These are phyloP conservation scores for Vicia faba DNA, from an alignment of 306 rosid species.

Conservation along the genomic window DNA sequence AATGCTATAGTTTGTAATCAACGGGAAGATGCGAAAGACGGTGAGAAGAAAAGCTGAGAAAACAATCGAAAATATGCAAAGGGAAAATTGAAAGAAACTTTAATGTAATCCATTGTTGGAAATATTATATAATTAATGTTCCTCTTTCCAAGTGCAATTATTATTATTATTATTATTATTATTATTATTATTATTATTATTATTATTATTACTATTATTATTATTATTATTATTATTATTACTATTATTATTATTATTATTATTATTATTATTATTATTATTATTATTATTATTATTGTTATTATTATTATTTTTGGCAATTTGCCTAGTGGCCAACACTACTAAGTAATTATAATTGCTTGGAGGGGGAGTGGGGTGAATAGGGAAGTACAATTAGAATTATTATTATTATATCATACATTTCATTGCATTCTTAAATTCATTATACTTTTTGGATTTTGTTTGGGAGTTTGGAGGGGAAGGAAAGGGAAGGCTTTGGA, in stretches of 20 bases:
- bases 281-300: not conserved
- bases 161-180: not conserved
- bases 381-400: not conserved
- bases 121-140: not conserved
- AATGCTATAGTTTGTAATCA: constrained; percentile 7
- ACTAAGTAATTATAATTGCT: too few species aligned
- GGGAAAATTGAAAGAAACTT: constrained; percentile 3
- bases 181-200: not conserved
- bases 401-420: not conserved
- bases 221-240: not conserved
- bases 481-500: too few species aligned
- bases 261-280: not conserved
- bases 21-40: not conserved
- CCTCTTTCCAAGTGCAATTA: not conserved
- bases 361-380: too few species aligned
- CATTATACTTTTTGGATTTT: not conserved
- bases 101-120: not conserved
- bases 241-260: not conserved
- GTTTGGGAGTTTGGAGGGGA: too few species aligned
- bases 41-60: not conserved
- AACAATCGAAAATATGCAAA: not conserved
- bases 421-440: not conserved
- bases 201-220: not conserved
- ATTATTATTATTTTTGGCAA: too few species aligned
- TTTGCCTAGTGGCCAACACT: too few species aligned